Percentiles rank a stretch among this genome's conserved stretches.
Evolutionary conservation across 1,284 basidiomycete species (phyloP).

Genomic region (Pulveroboletus sp.): DNA sequence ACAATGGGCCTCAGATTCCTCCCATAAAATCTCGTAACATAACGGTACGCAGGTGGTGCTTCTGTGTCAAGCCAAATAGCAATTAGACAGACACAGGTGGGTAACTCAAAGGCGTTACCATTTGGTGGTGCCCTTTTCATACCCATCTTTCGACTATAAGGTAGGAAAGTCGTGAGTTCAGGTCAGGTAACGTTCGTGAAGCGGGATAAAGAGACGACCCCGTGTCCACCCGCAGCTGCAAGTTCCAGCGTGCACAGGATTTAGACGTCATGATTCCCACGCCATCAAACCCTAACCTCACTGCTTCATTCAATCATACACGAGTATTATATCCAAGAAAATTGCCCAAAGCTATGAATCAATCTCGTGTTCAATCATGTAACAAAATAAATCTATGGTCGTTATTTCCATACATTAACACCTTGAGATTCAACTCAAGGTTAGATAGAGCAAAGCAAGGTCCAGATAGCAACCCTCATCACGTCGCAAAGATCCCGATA

Average conservation of each 20-base stretch:
- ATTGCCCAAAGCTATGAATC: background rate
- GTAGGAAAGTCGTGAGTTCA: background rate
- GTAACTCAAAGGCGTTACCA: conserved; percentile 19
- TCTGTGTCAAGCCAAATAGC: conserved; percentile 35
- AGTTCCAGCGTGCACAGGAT: conserved; percentile 10
- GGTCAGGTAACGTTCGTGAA: conserved; percentile 1
- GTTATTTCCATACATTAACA: background rate
- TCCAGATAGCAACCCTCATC: conserved; percentile 8
- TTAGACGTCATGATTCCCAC: conserved; percentile 30
- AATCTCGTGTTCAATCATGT: background rate
- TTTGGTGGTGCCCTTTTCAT: conserved; percentile 12
- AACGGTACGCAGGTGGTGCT: conserved; percentile 57
- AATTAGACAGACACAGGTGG: background rate
- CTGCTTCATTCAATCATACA: too few relatives aligned
- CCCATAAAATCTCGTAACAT: conserved; percentile 55
- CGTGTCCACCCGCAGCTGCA: conserved; percentile 1
- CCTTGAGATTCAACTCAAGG: background rate
- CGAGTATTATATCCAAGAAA: too few relatives aligned
- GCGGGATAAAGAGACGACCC: background rate
- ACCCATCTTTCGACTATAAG: conserved; percentile 16
- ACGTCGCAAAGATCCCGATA: conserved; percentile 79
- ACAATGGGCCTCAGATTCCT: conserved; percentile 61
- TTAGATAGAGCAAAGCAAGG: background rate
- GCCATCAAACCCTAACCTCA: conserved; percentile 14
- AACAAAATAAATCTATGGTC: conserved; percentile 4